A percentile compares a stretch with the other conserved stretches of the same genome.
Conservation (phyloP, 352 stramenopile species). For the Phytophthora crassamura region DNA sequence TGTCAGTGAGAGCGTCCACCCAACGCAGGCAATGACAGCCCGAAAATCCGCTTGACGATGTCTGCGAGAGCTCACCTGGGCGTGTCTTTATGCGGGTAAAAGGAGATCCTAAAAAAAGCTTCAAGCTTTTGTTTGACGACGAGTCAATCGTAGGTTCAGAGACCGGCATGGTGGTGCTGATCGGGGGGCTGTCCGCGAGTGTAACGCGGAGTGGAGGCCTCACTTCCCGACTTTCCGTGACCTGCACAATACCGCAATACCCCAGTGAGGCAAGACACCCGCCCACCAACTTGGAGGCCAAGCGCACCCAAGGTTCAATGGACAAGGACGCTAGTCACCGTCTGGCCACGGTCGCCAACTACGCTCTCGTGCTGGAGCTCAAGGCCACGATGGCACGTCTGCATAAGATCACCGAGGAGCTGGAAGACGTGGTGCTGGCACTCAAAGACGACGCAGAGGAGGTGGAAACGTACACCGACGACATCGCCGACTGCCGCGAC, state of each 20-base stretch:
- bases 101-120: too few species aligned
- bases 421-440: conserved; percentile 34
- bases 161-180: neutral
- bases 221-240: conserved; percentile 15
- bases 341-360: conserved; percentile 28
- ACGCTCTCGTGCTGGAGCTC: conserved; percentile 39
- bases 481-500: conserved; percentile 47
- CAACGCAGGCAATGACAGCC: too few species aligned
- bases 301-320: too few species aligned
- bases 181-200: too few species aligned
- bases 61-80: too few species aligned
- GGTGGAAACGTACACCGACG: conserved; percentile 45
- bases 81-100: too few species aligned
- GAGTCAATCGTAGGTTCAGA: conserved; percentile 22
- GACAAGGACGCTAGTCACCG: conserved; percentile 15
- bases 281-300: neutral
- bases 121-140: conserved; percentile 22
- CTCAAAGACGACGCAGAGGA: conserved; percentile 43
- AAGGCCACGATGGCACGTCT: conserved; percentile 30
- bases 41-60: conserved; percentile 21
- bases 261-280: neutral
- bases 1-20: too few species aligned
- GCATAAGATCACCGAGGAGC: conserved; percentile 29
- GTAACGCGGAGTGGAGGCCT: neutral
- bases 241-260: too few species aligned